phyloP scores from a whole-genome alignment of 164 flowering plant species.

The Berberis vulgaris region DNA sequence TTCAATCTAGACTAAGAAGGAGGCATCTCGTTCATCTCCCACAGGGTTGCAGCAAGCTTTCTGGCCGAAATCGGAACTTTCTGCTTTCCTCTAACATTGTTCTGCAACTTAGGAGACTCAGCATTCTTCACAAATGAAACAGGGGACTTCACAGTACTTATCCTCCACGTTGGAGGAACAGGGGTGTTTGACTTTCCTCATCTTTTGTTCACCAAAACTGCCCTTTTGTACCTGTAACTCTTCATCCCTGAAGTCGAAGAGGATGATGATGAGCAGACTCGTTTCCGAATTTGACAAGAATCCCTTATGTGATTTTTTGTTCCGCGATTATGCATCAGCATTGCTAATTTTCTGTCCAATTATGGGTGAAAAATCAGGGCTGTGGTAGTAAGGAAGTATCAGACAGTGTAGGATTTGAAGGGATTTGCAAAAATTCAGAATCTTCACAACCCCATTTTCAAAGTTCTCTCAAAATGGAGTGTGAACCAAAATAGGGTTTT shows the following conservation, averaged over 20 bases:
- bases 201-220: slow-evolving; percentile 55
- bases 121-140: no score
- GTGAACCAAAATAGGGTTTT: no score
- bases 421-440: no score
- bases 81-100: slow-evolving; percentile 21
- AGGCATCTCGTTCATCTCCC: slow-evolving; percentile 91
- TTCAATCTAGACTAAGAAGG: slow-evolving; percentile 34
- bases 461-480: no score
- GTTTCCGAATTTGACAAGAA: slow-evolving; percentile 70
- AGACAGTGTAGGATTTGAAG: no score
- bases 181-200: slow-evolving; percentile 76
- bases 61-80: slow-evolving; percentile 70
- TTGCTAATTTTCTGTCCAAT: no score
- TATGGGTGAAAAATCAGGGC: no score
- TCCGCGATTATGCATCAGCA: no score
- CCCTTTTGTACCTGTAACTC: slow-evolving; percentile 65
- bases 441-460: no score
- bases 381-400: no score
- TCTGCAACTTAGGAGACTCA: slow-evolving; percentile 36
- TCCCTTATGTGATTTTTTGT: no score
- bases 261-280: slow-evolving; percentile 70
- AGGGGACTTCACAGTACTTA: slow-evolving; percentile 40
- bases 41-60: slow-evolving; percentile 89
- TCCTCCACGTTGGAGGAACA: slow-evolving; percentile 65
- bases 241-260: slow-evolving; percentile 67